phyloP scores from a whole-genome alignment of 2,329 filamentous ascomycete genomes.

The Dichotomopilus funicola region DNA sequence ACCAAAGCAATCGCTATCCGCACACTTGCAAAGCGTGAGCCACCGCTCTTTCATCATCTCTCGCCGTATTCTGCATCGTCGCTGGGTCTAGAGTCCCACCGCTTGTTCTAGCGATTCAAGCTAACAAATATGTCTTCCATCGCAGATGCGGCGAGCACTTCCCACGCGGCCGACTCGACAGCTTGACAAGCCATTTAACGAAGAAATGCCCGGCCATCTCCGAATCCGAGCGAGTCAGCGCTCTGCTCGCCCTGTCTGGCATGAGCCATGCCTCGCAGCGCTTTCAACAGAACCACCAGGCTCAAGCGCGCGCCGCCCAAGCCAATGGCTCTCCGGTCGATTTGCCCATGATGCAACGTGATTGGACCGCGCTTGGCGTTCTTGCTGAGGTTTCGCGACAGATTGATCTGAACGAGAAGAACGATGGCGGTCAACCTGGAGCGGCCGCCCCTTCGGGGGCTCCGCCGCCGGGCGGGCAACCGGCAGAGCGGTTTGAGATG shows the following conservation, averaged over 20 bases:
- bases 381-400: slow-evolving; percentile 82
- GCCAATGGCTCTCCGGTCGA: slow-evolving; percentile 27
- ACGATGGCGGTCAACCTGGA: slow-evolving; percentile 40
- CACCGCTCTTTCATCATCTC: slow-evolving; percentile 7
- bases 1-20: slow-evolving; percentile 86
- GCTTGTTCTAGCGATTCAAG: background rate
- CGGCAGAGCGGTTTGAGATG: slow-evolving; percentile 42
- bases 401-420: slow-evolving; percentile 60
- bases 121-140: background rate
- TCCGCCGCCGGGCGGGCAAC: slow-evolving; percentile 17
- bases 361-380: slow-evolving; percentile 77
- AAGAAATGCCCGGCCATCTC: slow-evolving; percentile 81
- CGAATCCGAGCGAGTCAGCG: slow-evolving; percentile 67
- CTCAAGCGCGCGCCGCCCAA: slow-evolving; percentile 20
- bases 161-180: slow-evolving; percentile 82
- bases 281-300: slow-evolving; percentile 23
- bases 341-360: slow-evolving; percentile 34
- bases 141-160: slow-evolving; percentile 72
- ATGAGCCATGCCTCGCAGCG: slow-evolving; percentile 46
- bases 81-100: background rate
- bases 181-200: slow-evolving; percentile 70
- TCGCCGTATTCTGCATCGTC: background rate
- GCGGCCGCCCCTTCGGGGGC: slow-evolving; percentile 20
- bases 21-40: slow-evolving; percentile 70
- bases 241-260: slow-evolving; percentile 65